Evolutionary conservation across 2,329 filamentous ascomycete genomes (phyloP).

Genomic region (Biscogniauxia marginata): DNA sequence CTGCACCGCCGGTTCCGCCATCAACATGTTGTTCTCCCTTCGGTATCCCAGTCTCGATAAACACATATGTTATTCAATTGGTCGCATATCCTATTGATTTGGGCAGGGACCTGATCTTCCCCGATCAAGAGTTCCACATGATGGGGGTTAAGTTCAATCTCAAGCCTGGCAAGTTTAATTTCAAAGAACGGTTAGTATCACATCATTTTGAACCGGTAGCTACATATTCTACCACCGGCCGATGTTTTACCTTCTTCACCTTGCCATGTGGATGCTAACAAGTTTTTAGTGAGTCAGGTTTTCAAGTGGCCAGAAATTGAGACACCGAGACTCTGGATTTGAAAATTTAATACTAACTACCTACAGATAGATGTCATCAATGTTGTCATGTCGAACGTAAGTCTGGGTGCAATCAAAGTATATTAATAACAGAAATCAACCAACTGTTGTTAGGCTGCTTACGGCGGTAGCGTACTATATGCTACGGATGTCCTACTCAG

Average conservation of each 20-base stretch:
- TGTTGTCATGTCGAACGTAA: slow-evolving; percentile 63
- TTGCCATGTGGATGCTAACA: not conserved
- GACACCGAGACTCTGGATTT: not conserved
- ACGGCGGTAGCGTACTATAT: slow-evolving; percentile 57
- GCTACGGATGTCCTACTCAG: slow-evolving; percentile 52
- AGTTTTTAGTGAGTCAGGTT: not conserved
- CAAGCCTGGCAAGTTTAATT: slow-evolving; percentile 40
- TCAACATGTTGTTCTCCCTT: slow-evolving; percentile 54
- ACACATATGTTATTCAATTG: slow-evolving; percentile 54
- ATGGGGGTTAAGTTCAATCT: slow-evolving; percentile 38
- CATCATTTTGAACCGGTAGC: too few relatives aligned
- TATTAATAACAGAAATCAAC: not conserved
- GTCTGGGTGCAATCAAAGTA: slow-evolving; percentile 27
- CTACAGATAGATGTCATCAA: slow-evolving; percentile 35
- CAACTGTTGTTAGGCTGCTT: slow-evolving; percentile 45
- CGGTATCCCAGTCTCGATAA: slow-evolving; percentile 52
- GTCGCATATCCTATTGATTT: slow-evolving; percentile 48
- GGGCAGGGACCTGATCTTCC: slow-evolving; percentile 36
- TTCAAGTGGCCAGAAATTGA: not conserved
- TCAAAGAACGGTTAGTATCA: slow-evolving; percentile 31
- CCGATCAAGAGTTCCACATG: slow-evolving; percentile 32
- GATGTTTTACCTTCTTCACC: too few relatives aligned
- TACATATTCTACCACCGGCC: too few relatives aligned
- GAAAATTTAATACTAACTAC: not conserved
- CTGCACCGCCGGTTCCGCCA: slow-evolving; percentile 55